phyloP scores from a whole-genome alignment of 208 protist genomes.

The Leishmania aethiopica region DNA sequence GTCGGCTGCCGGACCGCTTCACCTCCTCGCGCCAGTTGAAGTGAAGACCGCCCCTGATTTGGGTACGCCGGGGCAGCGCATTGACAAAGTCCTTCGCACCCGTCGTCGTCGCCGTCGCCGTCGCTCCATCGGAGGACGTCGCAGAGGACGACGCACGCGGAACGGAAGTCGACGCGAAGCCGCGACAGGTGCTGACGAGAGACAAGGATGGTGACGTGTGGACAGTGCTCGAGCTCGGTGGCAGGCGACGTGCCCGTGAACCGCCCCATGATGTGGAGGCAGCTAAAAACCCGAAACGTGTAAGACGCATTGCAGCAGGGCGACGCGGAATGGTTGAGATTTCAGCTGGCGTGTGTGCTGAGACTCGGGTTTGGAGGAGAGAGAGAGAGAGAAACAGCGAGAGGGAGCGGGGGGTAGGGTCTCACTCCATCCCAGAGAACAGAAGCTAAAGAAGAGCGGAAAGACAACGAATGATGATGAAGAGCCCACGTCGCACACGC shows the following conservation, averaged over 20 bases:
- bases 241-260: background rate
- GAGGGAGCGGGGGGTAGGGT: background rate
- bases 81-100: constrained; percentile 8
- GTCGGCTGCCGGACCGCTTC: constrained; percentile 46
- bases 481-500: background rate
- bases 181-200: background rate
- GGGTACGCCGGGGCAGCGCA: constrained; percentile 40
- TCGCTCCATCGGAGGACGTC: background rate
- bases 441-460: background rate
- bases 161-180: background rate
- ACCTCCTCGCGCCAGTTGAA: constrained; percentile 72
- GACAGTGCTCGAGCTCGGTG: background rate
- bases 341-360: background rate
- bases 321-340: background rate
- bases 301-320: background rate
- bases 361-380: background rate
- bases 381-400: background rate
- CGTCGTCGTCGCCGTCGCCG: background rate
- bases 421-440: background rate
- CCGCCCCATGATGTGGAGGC: background rate
- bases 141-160: background rate
- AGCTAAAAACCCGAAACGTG: background rate
- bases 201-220: background rate
- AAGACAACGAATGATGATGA: background rate
- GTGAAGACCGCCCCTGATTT: constrained; percentile 58